Percentiles rank a stretch among this genome's conserved stretches.
These are phyloP conservation scores for Chlorella sp. DNA, from an alignment of 139 green algal genomes.

Conservation along the genomic window DNA sequence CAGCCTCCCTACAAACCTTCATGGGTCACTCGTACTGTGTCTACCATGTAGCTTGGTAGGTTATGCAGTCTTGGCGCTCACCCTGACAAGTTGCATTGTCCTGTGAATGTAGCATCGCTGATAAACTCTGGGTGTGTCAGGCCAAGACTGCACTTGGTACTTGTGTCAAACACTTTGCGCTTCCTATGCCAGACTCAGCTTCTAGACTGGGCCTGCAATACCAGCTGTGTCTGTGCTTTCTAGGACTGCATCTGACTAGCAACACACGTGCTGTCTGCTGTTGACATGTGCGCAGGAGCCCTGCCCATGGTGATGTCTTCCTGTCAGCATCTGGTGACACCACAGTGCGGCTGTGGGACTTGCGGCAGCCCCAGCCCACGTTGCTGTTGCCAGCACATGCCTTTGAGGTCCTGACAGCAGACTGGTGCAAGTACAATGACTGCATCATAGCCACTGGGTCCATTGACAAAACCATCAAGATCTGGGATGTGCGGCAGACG, in stretches of 20 bases:
- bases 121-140: too few species aligned
- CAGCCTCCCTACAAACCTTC: slow-evolving; percentile 67
- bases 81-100: too few species aligned
- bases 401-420: slow-evolving; percentile 63
- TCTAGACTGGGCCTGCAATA: too few species aligned
- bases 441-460: slow-evolving; percentile 81
- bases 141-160: too few species aligned
- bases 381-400: slow-evolving; percentile 80
- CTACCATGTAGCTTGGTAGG: slow-evolving; percentile 91
- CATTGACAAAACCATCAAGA: slow-evolving; percentile 91
- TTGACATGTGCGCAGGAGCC: slow-evolving; percentile 53
- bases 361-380: slow-evolving; percentile 63
- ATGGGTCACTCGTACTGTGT: slow-evolving; percentile 92
- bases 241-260: too few species aligned
- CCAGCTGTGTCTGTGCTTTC: too few species aligned
- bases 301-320: slow-evolving; percentile 72
- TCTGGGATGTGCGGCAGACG: slow-evolving; percentile 78
- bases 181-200: too few species aligned
- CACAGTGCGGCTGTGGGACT: slow-evolving; percentile 83
- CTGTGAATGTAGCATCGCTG: too few species aligned
- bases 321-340: slow-evolving; percentile 77
- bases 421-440: slow-evolving; percentile 99
- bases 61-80: too few species aligned
- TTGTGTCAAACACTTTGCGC: too few species aligned
- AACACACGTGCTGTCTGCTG: too few species aligned